Evolutionary conservation across 768 basidiomycete genomes (phyloP), one percentile per base, ranked within the genome.

Genomic region (Mycena crocata): DNA sequence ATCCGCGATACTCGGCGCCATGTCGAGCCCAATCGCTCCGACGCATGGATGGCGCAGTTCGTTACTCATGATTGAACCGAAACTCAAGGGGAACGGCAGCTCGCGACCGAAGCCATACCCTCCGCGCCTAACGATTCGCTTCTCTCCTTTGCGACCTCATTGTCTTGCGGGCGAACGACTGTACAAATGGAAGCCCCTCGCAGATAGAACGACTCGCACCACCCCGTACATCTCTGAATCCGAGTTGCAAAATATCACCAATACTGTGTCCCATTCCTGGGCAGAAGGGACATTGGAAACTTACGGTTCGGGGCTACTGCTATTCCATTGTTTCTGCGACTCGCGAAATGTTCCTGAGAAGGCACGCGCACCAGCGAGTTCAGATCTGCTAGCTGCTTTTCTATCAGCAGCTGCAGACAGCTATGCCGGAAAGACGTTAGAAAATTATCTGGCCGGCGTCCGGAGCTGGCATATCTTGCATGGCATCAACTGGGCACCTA

Each of bases 301-400:
- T 0, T 78, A 79, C 39, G 74, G 76, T 9, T 44, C 76, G 0
- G 78, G 77, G 2, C 69, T 79, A 0, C 67, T 74, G 1, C 37
- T 67, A 6, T 79, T 56, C 58, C 77, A 77, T 49, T 45, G 60
- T 10, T 75, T 71, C 58, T 77, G 76, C 48, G 76, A 79, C 54
- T 5, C 4, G 0, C 19, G 45, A 0, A 15, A 15, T 4, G 34
- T 56, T 1, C 26, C 50, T 5, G 57, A 66, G 6, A 0, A 0
- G 2, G 10, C 28, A 1, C 32, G 64, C 0, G 57, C 64, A 0
- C 64, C 64, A 0, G 58, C 64, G 2, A 30, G 34, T 0, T 0
- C 50, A 0, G 51, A 46, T 19, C 28, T 66, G 3, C 5, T 66
- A 4, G 42, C 64, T 0, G n/a, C 42, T 0, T 66, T 60, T 15